These are phyloP conservation scores for Candolleomyces eurysporus DNA, from an alignment of 768 basidiomycete species.

Conservation along the genomic window DNA sequence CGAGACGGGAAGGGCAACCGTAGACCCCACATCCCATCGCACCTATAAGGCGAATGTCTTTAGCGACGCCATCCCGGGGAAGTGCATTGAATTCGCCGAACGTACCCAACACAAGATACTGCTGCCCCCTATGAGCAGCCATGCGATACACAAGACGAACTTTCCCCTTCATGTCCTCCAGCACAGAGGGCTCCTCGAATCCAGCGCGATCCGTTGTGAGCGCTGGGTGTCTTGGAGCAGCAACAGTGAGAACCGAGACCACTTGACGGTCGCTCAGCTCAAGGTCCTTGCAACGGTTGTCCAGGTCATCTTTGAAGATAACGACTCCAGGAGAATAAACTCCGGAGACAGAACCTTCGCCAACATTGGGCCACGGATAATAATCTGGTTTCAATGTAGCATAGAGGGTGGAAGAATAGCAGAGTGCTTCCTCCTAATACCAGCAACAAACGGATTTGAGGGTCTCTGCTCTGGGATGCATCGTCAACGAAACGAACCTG, in stretches of 20 bases:
- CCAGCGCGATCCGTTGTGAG: constrained; percentile 25
- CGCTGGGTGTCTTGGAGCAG: constrained; percentile 33
- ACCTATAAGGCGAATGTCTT: constrained; percentile 19
- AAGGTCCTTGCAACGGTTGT: constrained; percentile 38
- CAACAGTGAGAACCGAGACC: constrained; percentile 46
- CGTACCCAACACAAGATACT: constrained; percentile 38
- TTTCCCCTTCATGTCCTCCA: constrained; percentile 40
- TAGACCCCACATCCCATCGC: constrained; percentile 48
- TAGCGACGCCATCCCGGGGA: neutral
- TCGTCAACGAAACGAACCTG: constrained; percentile 21
- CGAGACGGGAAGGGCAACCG: constrained; percentile 36
- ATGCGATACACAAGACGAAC: constrained; percentile 43
- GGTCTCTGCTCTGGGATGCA: neutral
- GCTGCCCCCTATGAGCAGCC: constrained; percentile 36
- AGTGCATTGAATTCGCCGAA: neutral
- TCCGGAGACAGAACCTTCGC: constrained; percentile 36
- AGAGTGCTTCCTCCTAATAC: constrained; percentile 44
- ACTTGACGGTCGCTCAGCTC: constrained; percentile 27
- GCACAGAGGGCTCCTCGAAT: constrained; percentile 21
- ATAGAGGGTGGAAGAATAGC: constrained; percentile 47
- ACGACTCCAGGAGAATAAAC: constrained; percentile 45
- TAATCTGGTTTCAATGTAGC: constrained; percentile 35
- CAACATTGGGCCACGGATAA: constrained; percentile 48
- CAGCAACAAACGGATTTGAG: neutral
- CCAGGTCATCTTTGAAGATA: constrained; percentile 46